Evolutionary conservation across 179 eudicot genomes (phyloP), one percentile per base, ranked within the genome.

Genomic region (Drosera spatulata): DNA sequence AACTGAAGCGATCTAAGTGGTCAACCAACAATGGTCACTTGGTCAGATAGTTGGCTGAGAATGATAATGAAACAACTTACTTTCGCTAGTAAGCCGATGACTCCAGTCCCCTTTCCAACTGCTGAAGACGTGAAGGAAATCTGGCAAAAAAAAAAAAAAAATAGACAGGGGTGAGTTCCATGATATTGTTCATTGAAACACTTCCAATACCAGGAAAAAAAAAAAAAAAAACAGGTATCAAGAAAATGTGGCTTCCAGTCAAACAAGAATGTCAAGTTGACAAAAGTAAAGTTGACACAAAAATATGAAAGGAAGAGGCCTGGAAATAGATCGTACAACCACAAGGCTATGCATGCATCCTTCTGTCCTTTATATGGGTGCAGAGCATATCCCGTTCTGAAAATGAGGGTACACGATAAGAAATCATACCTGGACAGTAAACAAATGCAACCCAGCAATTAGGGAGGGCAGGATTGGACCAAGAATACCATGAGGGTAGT

Each of bases 391-490:
- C 50, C 50, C 11, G 5, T 46, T 46, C 11, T 3, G 50, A 46
- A 46, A 4, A 46, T 7, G 8, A 46, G 50, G 50, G 11, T 8
- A 11, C 53, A 50, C n/a, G 13, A 50, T 11, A 15, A 7, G 39
- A 42, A 6, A 61, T 45, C 56, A 50, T 75, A 88, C 99, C 96
- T 86, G 84, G 66, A 84, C 71, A 67, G 84, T 86, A 61, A 71
- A 69, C 56, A 79, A 83, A 80, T 93, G 95, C 79, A 93, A 80
- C 46, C 86, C 69, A 67, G 85, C 99, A 69, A 89, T 70, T 42
- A 84, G 65, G 3, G 82, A 47, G 15, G 99, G 99, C 59, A 89
- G 69, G 62, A 86, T 64, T 66, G 73, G 67, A 53, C 96, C 96
- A 63, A 70, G 61, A 66, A 65, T 69, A 63, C 99, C 96, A 69